phyloP scores from a whole-genome alignment of 352 stramenopile species.

The Phytophthora pini region DNA sequence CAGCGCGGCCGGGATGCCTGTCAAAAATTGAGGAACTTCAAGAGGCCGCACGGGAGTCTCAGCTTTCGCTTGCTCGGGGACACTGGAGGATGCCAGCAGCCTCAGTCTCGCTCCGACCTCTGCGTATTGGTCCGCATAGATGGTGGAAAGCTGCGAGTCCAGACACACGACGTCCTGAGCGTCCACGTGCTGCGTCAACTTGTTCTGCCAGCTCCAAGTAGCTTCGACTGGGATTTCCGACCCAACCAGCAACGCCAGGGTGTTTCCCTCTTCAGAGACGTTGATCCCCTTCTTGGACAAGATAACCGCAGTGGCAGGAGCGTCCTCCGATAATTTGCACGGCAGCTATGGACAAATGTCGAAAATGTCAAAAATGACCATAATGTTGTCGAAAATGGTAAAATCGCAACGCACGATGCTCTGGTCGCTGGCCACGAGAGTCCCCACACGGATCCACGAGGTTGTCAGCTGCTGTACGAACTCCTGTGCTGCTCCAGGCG shows the following conservation, averaged over 20 bases:
- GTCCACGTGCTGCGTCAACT: slow-evolving; percentile 47
- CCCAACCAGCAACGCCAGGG: slow-evolving; percentile 47
- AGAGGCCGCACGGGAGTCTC: slow-evolving; percentile 48
- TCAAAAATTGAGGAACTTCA: slow-evolving; percentile 63
- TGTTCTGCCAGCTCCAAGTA: slow-evolving; percentile 61
- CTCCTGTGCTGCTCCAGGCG: slow-evolving; percentile 46
- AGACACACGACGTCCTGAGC: slow-evolving; percentile 61
- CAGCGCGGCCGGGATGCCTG: slow-evolving; percentile 56
- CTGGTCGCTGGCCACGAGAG: slow-evolving; percentile 63
- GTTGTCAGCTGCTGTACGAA: slow-evolving; percentile 57
- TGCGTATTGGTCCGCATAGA: slow-evolving; percentile 53
- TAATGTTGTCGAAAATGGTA: slow-evolving; percentile 5
- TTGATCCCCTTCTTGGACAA: slow-evolving; percentile 47
- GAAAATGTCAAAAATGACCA: slow-evolving; percentile 1
- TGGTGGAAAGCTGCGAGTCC: slow-evolving; percentile 61
- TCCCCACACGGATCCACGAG: slow-evolving; percentile 53
- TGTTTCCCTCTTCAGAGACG: slow-evolving; percentile 40
- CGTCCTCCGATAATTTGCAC: slow-evolving; percentile 20
- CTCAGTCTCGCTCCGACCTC: slow-evolving; percentile 50
- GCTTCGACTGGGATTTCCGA: slow-evolving; percentile 48
- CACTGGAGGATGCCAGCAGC: slow-evolving; percentile 48
- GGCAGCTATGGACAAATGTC: slow-evolving; percentile 24
- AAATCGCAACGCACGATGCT: slow-evolving; percentile 37
- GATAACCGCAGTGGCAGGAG: slow-evolving; percentile 24
- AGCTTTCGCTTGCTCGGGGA: slow-evolving; percentile 36